Evolutionary conservation across 2,329 filamentous ascomycete genomes (phyloP).

Genomic region (Fusarium nisikadoi): DNA sequence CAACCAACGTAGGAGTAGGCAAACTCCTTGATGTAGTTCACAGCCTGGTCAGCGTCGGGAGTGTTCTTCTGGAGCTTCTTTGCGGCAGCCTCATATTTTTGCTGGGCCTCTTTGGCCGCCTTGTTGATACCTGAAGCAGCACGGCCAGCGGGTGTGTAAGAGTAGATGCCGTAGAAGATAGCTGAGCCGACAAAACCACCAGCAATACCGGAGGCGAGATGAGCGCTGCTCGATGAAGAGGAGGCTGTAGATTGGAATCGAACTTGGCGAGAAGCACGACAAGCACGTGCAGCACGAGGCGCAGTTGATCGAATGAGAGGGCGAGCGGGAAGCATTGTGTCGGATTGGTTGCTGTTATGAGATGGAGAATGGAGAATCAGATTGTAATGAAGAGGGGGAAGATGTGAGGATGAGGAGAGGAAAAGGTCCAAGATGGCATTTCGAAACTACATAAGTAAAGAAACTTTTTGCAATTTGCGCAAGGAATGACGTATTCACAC

Average conservation of each 20-base stretch:
- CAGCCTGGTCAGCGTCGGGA: slow-evolving; percentile 73
- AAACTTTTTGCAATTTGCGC: neutral
- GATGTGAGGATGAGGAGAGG: neutral
- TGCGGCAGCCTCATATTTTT: slow-evolving; percentile 68
- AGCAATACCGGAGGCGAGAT: slow-evolving; percentile 54
- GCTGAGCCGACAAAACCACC: slow-evolving; percentile 57
- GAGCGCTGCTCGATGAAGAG: slow-evolving; percentile 42
- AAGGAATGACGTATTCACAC: slow-evolving; percentile 33
- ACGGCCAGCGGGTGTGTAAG: slow-evolving; percentile 57
- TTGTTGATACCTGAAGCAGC: slow-evolving; percentile 57
- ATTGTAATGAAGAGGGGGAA: neutral
- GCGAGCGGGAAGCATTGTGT: slow-evolving; percentile 47
- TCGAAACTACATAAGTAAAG: neutral
- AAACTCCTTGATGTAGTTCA: slow-evolving; percentile 72
- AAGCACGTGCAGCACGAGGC: slow-evolving; percentile 43
- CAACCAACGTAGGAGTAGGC: slow-evolving; percentile 76
- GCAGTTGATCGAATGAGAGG: slow-evolving; percentile 44
- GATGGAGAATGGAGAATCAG: neutral
- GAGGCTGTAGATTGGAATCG: slow-evolving; percentile 57
- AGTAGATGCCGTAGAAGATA: slow-evolving; percentile 57
- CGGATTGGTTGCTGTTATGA: neutral
- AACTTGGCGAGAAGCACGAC: slow-evolving; percentile 42
- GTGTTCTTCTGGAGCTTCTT: slow-evolving; percentile 70
- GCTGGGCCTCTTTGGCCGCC: slow-evolving; percentile 64
- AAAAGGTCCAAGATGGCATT: slow-evolving; percentile 2